These are phyloP conservation scores for Hippophae rhamnoides DNA, from an alignment of 306 rosid species.

Conservation along the genomic window DNA sequence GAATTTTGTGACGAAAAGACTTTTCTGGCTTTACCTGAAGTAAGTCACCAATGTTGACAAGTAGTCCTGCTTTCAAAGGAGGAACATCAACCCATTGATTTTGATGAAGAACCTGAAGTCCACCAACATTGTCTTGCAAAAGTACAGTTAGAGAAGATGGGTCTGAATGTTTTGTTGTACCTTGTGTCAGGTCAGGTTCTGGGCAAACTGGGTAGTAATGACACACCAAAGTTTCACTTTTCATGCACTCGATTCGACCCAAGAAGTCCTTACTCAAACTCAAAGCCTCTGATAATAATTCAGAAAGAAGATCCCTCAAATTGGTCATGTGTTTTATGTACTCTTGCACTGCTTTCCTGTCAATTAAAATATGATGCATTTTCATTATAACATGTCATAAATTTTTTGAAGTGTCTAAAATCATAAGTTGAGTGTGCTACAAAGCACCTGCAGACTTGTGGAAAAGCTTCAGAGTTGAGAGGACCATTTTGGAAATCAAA, in stretches of 20 bases:
- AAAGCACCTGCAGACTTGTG: slow-evolving; percentile 48
- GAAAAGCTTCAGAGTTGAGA: slow-evolving; percentile 34
- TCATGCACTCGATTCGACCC: slow-evolving; percentile 49
- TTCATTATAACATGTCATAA: no score
- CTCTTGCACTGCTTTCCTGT: slow-evolving; percentile 44
- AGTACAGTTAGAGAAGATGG: slow-evolving; percentile 61
- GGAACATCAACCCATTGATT: slow-evolving; percentile 57
- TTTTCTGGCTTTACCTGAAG: slow-evolving; percentile 42
- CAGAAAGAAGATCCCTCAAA: slow-evolving; percentile 36
- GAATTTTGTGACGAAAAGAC: not conserved
- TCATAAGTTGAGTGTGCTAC: not conserved
- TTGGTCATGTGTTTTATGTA: slow-evolving; percentile 42
- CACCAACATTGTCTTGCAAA: slow-evolving; percentile 60
- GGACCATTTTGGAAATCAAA: slow-evolving; percentile 64
- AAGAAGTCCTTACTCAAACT: slow-evolving; percentile 45
- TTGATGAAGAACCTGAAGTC: slow-evolving; percentile 66
- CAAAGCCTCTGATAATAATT: slow-evolving; percentile 59
- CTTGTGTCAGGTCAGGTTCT: slow-evolving; percentile 58
- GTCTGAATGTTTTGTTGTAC: slow-evolving; percentile 71
- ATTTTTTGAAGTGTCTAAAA: not conserved
- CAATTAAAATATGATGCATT: not conserved
- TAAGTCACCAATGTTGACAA: slow-evolving; percentile 66
- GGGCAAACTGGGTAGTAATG: slow-evolving; percentile 84
- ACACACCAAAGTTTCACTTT: slow-evolving; percentile 47
- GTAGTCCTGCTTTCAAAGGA: slow-evolving; percentile 46